Percentiles rank a stretch among this genome's conserved stretches.
These are phyloP conservation scores for Tolypocladium guangdongense DNA, from an alignment of 2,329 filamentous ascomycete genomes.

Conservation along the genomic window DNA sequence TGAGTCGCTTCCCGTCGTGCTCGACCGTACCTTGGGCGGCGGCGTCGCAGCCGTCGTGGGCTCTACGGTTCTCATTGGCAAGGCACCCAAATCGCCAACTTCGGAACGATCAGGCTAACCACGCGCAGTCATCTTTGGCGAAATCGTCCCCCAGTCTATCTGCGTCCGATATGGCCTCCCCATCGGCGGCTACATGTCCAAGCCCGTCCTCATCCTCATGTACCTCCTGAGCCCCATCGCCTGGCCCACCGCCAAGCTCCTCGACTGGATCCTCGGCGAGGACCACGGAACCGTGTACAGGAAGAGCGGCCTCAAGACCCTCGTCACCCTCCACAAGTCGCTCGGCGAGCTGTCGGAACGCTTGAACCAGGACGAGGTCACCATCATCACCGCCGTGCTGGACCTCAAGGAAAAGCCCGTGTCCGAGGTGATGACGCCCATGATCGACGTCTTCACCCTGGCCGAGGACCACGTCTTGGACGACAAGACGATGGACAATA, in stretches of 20 bases:
- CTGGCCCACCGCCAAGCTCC: slow-evolving; percentile 90
- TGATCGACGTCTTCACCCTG: slow-evolving; percentile 95
- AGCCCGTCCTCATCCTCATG: slow-evolving; percentile 80
- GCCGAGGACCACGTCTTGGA: slow-evolving; percentile 90
- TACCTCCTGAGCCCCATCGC: slow-evolving; percentile 81
- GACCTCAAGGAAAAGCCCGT: slow-evolving; percentile 96
- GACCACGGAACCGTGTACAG: slow-evolving; percentile 97
- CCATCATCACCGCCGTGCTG: slow-evolving; percentile 93
- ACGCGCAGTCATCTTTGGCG: slow-evolving; percentile 81
- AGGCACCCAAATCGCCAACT: slow-evolving; percentile 12
- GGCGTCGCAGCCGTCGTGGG: slow-evolving; percentile 90
- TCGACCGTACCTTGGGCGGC: slow-evolving; percentile 87
- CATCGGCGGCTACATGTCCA: slow-evolving; percentile 89
- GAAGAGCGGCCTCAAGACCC: slow-evolving; percentile 91
- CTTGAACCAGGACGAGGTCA: slow-evolving; percentile 94
- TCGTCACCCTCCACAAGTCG: slow-evolving; percentile 90
- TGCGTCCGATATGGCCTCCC: slow-evolving; percentile 93
- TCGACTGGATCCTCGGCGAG: slow-evolving; percentile 85
- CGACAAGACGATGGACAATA: slow-evolving; percentile 87
- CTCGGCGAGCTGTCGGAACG: slow-evolving; percentile 79
- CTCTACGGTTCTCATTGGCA: slow-evolving; percentile 89
- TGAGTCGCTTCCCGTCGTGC: slow-evolving; percentile 87
- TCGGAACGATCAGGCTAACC: slow-evolving; percentile 4
- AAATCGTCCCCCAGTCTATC: slow-evolving; percentile 89
- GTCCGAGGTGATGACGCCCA: slow-evolving; percentile 94